Evolutionary conservation across 805 yeast genomes (phyloP).

Genomic region (Candida wancherniae): DNA sequence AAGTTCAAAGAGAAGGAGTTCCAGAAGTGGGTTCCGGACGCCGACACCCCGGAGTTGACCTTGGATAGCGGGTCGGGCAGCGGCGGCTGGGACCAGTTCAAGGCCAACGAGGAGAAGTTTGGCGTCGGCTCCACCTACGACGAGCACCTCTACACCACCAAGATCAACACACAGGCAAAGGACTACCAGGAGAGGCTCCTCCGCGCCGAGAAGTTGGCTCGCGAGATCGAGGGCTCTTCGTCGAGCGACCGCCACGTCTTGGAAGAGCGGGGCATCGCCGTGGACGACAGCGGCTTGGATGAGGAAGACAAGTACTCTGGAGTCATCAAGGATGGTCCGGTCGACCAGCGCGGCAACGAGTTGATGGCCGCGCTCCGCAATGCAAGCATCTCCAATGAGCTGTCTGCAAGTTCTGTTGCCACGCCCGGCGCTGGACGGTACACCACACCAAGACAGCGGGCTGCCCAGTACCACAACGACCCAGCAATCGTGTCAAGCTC

Average conservation of each 20-base stretch:
- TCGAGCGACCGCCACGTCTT: constrained; percentile 76
- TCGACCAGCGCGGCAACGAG: constrained; percentile 55
- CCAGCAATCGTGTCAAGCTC: constrained; percentile 63
- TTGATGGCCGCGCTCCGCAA: constrained; percentile 44
- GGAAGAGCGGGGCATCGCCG: constrained; percentile 78
- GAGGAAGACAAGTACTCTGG: constrained; percentile 97
- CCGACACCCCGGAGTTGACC: constrained; percentile 23
- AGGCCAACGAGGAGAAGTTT: constrained; percentile 82
- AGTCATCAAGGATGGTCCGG: constrained; percentile 27
- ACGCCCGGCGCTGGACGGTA: constrained; percentile 36
- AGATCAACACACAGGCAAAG: constrained; percentile 63
- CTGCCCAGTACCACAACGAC: constrained; percentile 50
- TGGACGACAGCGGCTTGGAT: constrained; percentile 83
- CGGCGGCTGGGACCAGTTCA: constrained; percentile 86
- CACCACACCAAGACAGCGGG: constrained; percentile 54
- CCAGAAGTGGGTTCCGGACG: constrained; percentile 81
- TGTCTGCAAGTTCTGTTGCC: constrained; percentile 7
- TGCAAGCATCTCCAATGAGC: constrained; percentile 21
- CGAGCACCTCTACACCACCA: constrained; percentile 84
- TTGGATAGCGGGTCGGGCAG: constrained; percentile 26
- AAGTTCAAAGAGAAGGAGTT: constrained; percentile 63
- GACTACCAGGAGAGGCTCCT: constrained; percentile 60
- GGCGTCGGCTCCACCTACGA: constrained; percentile 83
- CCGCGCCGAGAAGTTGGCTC: constrained; percentile 75
- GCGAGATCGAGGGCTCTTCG: constrained; percentile 67